These are phyloP conservation scores for Aspergillus ostianus DNA, from an alignment of 495 filamentous ascomycete genomes.

Conservation along the genomic window DNA sequence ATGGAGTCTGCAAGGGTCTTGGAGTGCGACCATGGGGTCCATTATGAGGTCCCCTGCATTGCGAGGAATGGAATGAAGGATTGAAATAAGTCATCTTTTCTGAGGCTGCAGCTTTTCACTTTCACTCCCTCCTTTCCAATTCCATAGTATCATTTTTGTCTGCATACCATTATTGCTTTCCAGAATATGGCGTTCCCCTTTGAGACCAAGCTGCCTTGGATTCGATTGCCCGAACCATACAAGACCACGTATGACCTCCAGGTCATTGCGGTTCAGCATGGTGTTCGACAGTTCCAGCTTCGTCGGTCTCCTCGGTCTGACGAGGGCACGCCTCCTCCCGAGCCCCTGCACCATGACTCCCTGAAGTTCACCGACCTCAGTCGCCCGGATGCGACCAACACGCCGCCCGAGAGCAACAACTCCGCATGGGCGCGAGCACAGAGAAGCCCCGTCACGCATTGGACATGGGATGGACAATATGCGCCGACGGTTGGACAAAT, in stretches of 20 bases:
- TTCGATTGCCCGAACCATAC: conserved; percentile 26
- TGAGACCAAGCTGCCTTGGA: conserved; percentile 14
- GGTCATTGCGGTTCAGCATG: conserved; percentile 17
- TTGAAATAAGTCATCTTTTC: background rate
- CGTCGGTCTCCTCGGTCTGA: conserved; percentile 17
- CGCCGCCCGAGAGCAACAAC: conserved; percentile 30
- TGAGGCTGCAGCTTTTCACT: background rate
- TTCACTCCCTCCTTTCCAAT: background rate
- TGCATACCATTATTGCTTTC: background rate
- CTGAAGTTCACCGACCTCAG: conserved; percentile 21
- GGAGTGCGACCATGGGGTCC: background rate
- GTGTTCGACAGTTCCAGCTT: conserved; percentile 21
- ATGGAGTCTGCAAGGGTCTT: background rate
- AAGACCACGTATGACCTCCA: conserved; percentile 23
- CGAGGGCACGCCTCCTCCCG: conserved; percentile 22
- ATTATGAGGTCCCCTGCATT: background rate
- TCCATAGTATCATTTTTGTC: background rate
- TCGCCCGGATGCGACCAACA: conserved; percentile 12
- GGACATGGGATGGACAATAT: conserved; percentile 29
- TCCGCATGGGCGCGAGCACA: conserved; percentile 39
- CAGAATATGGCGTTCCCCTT: background rate
- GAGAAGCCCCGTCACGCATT: conserved; percentile 26
- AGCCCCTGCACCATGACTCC: conserved; percentile 25
- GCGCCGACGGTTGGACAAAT: conserved; percentile 51
- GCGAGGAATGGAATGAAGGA: background rate